These are phyloP conservation scores for Alternaria hordeiaustralica DNA, from an alignment of 2,329 filamentous ascomycete genomes.

Conservation along the genomic window DNA sequence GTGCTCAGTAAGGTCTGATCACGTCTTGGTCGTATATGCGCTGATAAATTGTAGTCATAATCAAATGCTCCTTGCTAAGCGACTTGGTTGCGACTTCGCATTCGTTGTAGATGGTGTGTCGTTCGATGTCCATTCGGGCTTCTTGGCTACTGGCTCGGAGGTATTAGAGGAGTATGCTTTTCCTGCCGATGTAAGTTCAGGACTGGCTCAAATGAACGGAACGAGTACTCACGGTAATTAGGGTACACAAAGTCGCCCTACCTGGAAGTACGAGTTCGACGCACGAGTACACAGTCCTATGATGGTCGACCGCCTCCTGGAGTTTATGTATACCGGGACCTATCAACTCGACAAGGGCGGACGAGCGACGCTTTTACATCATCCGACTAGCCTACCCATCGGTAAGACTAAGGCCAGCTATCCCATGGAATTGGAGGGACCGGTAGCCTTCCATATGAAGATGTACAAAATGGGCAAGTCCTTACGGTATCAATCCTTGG, in stretches of 20 bases:
- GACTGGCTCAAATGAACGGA: not conserved
- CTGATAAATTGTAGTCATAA: not conserved
- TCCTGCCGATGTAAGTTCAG: not conserved
- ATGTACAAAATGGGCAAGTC: not conserved
- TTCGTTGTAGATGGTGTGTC: not conserved
- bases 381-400: not conserved
- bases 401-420: not conserved
- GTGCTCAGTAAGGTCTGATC: not conserved
- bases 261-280: not conserved
- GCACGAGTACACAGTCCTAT: not conserved
- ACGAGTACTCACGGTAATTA: not conserved
- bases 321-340: not conserved
- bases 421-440: not conserved
- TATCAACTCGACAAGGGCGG: not conserved
- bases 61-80: not conserved
- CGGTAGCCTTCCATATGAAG: accelerated
- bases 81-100: not conserved
- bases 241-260: not conserved
- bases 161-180: not conserved
- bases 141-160: not conserved
- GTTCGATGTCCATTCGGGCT: not conserved
- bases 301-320: not conserved
- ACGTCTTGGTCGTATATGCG: accelerated
- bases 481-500: not conserved
- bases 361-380: not conserved